Percentiles rank a stretch among this genome's conserved stretches.
phyloP scores from a whole-genome alignment of 1,284 basidiomycete species.

The Gymnopus androsaceus region DNA sequence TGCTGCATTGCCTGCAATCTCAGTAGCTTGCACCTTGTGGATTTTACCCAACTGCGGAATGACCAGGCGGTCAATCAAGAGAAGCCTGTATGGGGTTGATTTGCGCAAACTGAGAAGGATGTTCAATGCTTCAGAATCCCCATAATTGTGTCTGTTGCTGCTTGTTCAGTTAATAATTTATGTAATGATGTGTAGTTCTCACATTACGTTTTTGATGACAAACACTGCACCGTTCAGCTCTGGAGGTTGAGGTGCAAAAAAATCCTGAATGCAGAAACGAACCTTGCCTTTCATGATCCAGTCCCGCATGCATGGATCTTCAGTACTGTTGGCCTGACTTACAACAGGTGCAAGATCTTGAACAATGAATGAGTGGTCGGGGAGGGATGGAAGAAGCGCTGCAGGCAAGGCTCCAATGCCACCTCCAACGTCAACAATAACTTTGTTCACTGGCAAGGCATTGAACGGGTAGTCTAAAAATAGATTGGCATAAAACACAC shows the following conservation, averaged over 20 bases:
- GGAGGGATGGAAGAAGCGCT: background rate
- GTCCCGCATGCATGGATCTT: background rate
- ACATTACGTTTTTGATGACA: slow-evolving; percentile 2
- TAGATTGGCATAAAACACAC: background rate
- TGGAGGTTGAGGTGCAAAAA: background rate
- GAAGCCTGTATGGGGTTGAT: background rate
- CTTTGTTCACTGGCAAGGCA: background rate
- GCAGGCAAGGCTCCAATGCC: background rate
- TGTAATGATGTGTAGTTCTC: background rate
- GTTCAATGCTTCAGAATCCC: background rate
- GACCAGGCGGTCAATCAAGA: background rate
- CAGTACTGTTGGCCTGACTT: background rate
- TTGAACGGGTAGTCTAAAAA: background rate
- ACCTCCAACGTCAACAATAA: background rate
- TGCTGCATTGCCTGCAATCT: background rate
- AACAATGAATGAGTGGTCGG: background rate
- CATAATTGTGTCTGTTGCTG: background rate
- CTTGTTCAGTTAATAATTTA: background rate
- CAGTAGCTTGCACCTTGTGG: background rate
- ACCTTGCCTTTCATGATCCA: slow-evolving; percentile 1
- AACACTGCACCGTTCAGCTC: background rate
- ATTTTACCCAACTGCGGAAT: background rate
- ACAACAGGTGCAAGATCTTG: slow-evolving; percentile 1
- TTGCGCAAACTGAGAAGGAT: background rate
- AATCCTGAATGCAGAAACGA: background rate